These are phyloP conservation scores for Pichia sp. DNA, from an alignment of 1,139 yeast species.

Conservation along the genomic window DNA sequence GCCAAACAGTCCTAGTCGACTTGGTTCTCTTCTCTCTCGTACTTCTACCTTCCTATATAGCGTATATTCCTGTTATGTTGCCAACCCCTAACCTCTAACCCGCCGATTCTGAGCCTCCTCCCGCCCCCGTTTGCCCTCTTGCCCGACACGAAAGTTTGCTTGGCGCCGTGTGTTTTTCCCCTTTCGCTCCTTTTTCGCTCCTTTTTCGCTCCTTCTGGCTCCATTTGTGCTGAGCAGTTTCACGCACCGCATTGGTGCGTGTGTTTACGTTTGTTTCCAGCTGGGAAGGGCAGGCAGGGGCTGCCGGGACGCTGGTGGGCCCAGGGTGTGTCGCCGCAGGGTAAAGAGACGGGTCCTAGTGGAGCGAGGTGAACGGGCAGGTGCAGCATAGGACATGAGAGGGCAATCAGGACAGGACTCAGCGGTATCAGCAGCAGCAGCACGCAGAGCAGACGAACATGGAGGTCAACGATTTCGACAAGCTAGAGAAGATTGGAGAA, in stretches of 20 bases:
- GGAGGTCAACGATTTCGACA: constrained; percentile 83
- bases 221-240: not conserved
- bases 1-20: constrained; percentile 7
- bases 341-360: no score
- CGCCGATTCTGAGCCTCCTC: no score
- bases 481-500: constrained; percentile 95
- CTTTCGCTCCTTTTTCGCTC: not conserved
- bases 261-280: not conserved
- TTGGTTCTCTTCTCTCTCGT: no score
- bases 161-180: no score
- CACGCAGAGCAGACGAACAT: constrained; percentile 32
- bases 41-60: no score
- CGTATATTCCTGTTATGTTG: no score
- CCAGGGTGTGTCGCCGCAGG: no score
- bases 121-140: no score
- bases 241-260: not conserved
- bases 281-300: not conserved
- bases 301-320: no score
- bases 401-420: not conserved
- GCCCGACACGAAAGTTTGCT: no score
- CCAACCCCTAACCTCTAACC: no score
- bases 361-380: not conserved
- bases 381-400: no score
- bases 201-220: not conserved
- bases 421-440: not conserved